Evolutionary conservation across 1,284 basidiomycete genomes (phyloP).

Genomic region (Sporisorium graminicola): DNA sequence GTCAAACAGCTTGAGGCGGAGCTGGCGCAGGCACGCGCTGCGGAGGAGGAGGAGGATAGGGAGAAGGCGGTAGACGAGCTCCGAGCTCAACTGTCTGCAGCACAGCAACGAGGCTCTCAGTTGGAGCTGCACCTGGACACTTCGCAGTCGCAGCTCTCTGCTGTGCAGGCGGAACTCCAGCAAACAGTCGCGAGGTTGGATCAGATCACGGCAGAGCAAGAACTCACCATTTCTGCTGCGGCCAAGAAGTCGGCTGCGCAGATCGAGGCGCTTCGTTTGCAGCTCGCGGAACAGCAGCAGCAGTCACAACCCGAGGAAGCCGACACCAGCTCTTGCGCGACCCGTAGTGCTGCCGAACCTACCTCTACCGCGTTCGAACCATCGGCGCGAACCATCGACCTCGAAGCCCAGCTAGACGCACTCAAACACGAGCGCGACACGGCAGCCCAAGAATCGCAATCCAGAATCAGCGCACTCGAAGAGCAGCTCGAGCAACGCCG

Average conservation of each 20-base stretch:
- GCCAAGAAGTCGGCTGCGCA: constrained; percentile 15
- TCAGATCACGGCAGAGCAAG: constrained; percentile 25
- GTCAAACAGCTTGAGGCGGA: constrained; percentile 1
- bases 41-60: background rate
- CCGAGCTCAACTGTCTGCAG: background rate
- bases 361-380: too few relatives aligned
- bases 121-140: background rate
- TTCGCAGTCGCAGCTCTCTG: background rate
- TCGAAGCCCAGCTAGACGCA: constrained; percentile 5
- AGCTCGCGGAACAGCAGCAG: constrained; percentile 7
- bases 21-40: background rate
- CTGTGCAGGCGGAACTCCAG: constrained; percentile 10
- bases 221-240: constrained; percentile 26
- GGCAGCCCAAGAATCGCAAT: background rate
- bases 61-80: constrained; percentile 3
- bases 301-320: background rate
- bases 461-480: background rate
- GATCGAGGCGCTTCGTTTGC: constrained; percentile 20
- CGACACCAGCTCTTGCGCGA: background rate
- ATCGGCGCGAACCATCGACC: background rate
- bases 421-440: background rate
- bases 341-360: background rate
- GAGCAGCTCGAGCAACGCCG: constrained; percentile 1
- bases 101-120: background rate
- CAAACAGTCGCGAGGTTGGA: constrained; percentile 23